Base-by-base conservation (phyloP, 495 filamentous ascomycete genomes). In the Corynascus novoguineensis region DNA sequence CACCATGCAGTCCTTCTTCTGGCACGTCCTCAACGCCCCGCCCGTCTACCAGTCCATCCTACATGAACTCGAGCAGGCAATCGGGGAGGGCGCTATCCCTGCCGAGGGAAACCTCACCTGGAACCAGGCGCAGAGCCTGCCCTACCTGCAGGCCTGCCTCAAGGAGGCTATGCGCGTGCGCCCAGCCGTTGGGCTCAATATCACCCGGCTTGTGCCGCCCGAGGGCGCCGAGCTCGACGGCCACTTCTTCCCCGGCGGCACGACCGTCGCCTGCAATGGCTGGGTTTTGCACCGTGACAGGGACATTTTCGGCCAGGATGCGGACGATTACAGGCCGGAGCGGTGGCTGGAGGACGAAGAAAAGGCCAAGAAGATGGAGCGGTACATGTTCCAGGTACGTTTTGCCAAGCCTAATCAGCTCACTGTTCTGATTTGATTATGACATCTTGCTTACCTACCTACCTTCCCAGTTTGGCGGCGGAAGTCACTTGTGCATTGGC, bases 141-240 rank as follows among this genome's bases (percentile, higher is more conserved):
- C 78, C 0, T 87, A 86, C 69, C 72, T 88, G 35, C 78, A 81
- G 50, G 85, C 85, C 1, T 83, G 81, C 56, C 76, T 88, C 50
- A 86, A 85, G 61, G 86, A 88, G 68, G 76, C 81, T 5, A 79
- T 86, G 65, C 80, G 85, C 34, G 63, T 86, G n/a, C 78, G 85
- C 11, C 84, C 86, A 2, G 77, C 86, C 2, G 77, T 81, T 10
- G 80, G 80, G 4, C 60, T 84, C 2, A 72, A 81, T 51, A 74
- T 83, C 27, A 75, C 80, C 17, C 75, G 83, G 0, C 62, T 78
- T 3, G 79, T 76, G 0, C 78, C 79, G 0, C 68, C 75, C 5
- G 81, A 78, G 52, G 82, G 81, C 25, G 70, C 81, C 32, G 74
- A 72, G 52, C 65, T 84, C 9, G 76, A 83, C 49, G 78, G 79